These are phyloP conservation scores for Peniophora sp. DNA, from an alignment of 1,284 basidiomycete species.

Conservation along the genomic window DNA sequence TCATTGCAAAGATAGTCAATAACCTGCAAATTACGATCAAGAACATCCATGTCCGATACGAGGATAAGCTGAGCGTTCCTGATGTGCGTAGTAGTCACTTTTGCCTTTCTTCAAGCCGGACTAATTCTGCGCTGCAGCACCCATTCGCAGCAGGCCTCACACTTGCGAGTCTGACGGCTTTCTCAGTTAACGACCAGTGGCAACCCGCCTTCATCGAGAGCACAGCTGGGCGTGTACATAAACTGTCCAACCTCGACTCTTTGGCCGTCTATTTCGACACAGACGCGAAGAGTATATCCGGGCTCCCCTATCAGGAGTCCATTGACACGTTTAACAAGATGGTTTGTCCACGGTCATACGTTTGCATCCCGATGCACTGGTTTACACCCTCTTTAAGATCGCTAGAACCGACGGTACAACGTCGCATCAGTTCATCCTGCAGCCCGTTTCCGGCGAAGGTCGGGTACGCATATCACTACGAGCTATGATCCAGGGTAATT, in stretches of 20 bases:
- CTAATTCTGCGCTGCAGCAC: constrained; percentile 45
- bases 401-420: constrained; percentile 44
- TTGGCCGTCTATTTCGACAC: constrained; percentile 97
- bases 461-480: constrained; percentile 40
- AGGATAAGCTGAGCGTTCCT: constrained; percentile 91
- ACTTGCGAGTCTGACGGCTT: constrained; percentile 86
- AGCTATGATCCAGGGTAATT: neutral
- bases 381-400: constrained; percentile 42
- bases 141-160: constrained; percentile 94
- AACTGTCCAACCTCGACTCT: constrained; percentile 87
- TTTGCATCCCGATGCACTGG: constrained; percentile 1
- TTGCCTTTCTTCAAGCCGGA: constrained; percentile 1
- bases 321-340: constrained; percentile 74
- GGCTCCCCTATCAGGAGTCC: constrained; percentile 60
- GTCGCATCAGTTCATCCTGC: constrained; percentile 91
- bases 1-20: constrained; percentile 90
- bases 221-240: constrained; percentile 84
- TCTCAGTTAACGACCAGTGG: constrained; percentile 93
- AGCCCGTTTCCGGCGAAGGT: constrained; percentile 94
- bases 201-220: constrained; percentile 93
- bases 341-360: constrained; percentile 34
- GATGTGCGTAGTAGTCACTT: constrained; percentile 25
- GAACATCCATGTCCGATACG: constrained; percentile 94
- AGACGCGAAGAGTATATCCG: constrained; percentile 78
- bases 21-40: constrained; percentile 95